Percentiles rank a stretch among this genome's conserved stretches.
Evolutionary conservation across 2,329 filamentous ascomycete genomes (phyloP).

Genomic region (Diaporthe batatas): DNA sequence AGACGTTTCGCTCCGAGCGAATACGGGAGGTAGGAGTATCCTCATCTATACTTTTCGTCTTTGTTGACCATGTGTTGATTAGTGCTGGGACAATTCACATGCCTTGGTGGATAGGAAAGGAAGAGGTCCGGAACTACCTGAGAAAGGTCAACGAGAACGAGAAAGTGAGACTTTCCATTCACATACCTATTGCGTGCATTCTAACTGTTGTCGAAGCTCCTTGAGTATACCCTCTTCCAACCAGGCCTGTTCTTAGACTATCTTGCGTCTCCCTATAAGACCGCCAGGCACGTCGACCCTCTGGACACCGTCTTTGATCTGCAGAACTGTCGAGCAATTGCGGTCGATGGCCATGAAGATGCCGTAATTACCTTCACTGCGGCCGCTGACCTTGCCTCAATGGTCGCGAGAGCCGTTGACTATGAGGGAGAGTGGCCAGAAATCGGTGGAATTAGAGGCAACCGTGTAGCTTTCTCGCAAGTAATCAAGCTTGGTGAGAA

Average conservation of each 20-base stretch:
- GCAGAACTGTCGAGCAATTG: slow-evolving; percentile 56
- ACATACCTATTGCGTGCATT: neutral
- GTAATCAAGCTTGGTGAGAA: slow-evolving; percentile 55
- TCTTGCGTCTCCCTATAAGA: slow-evolving; percentile 62
- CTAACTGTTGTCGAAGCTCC: slow-evolving; percentile 52
- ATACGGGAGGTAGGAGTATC: slow-evolving; percentile 57
- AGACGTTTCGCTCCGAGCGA: slow-evolving; percentile 74
- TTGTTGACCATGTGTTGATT: neutral
- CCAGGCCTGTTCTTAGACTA: slow-evolving; percentile 69
- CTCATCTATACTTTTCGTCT: no score
- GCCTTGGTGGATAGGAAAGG: slow-evolving; percentile 65
- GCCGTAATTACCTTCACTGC: slow-evolving; percentile 59
- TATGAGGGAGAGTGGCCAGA: slow-evolving; percentile 59
- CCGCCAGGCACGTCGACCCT: slow-evolving; percentile 58
- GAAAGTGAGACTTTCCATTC: slow-evolving; percentile 49
- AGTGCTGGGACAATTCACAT: slow-evolving; percentile 54
- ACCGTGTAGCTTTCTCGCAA: slow-evolving; percentile 52
- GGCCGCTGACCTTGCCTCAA: slow-evolving; percentile 56
- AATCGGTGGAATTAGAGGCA: slow-evolving; percentile 57
- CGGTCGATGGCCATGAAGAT: slow-evolving; percentile 58
- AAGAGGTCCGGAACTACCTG: slow-evolving; percentile 63
- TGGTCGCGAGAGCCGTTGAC: slow-evolving; percentile 57
- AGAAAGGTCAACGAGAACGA: slow-evolving; percentile 62
- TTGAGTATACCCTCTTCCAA: slow-evolving; percentile 70
- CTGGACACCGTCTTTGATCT: slow-evolving; percentile 57